These are phyloP conservation scores for Chlorociboria aeruginascens DNA, from an alignment of 495 filamentous ascomycete species.

Conservation along the genomic window DNA sequence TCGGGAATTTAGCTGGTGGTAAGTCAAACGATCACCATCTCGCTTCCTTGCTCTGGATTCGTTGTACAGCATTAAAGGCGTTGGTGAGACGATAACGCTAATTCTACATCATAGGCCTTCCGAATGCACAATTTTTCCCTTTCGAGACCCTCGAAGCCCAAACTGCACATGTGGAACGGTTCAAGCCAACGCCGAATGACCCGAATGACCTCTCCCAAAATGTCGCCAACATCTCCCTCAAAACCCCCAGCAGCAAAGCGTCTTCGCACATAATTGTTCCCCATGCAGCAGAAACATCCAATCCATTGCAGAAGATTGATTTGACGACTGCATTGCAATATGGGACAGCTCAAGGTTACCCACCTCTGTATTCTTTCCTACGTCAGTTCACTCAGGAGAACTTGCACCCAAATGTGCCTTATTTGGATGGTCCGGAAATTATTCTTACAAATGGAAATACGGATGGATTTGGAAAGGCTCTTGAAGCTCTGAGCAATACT, in stretches of 20 bases:
- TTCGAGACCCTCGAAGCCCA: constrained; percentile 85
- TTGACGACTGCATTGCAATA: constrained; percentile 78
- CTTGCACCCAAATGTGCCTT: constrained; percentile 71
- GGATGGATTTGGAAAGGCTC: constrained; percentile 68
- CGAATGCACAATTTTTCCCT: constrained; percentile 71
- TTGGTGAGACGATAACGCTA: not conserved
- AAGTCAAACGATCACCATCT: constrained; percentile 21
- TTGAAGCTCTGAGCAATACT: constrained; percentile 58
- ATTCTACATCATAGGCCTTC: constrained; percentile 44
- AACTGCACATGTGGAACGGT: constrained; percentile 58
- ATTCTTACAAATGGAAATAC: constrained; percentile 69
- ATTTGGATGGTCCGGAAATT: constrained; percentile 62
- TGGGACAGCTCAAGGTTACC: constrained; percentile 64
- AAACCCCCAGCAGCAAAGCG: constrained; percentile 4
- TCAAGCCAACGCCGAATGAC: constrained; percentile 47
- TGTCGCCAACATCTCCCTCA: constrained; percentile 9
- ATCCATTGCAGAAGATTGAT: constrained; percentile 59
- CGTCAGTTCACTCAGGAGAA: constrained; percentile 64
- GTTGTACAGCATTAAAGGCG: not conserved
- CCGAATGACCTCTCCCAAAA: constrained; percentile 11
- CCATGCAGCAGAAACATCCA: constrained; percentile 40
- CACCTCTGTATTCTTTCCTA: constrained; percentile 60
- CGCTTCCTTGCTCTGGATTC: not conserved
- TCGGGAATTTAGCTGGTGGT: constrained; percentile 86
- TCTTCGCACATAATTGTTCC: constrained; percentile 53